Base-by-base conservation (phyloP, 192 early-diverging fungal species). In the Endogone sp. region DNA sequence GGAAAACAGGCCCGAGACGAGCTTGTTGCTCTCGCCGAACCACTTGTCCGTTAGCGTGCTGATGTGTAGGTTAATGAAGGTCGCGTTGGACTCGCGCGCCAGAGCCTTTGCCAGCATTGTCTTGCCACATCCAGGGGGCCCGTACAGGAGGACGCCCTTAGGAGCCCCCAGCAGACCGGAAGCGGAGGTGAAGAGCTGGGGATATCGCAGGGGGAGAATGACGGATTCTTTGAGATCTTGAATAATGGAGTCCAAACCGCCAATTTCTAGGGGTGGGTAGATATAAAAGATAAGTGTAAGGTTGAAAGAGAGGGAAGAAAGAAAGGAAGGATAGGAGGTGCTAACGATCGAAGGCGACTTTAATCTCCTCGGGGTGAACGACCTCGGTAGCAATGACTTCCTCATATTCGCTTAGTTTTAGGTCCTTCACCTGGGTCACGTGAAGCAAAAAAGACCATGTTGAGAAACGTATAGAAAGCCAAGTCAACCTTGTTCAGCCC, bases 51-150 rank as follows among this genome's bases (percentile, higher is more conserved):
- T 95, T 70, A 99, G 81, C 11, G 98, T 98, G 2, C 93, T 95
- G 30, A 98, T 86, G 71, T 96, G 96, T 74, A 99, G 82, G 74
- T 98, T 99, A 77, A 99, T 96, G 72, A 99, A 99, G 0, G 91
- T 95, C 0, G 98, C 98, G 56, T 90, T 88, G n/a, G 94, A 96
- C 76, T 99, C 98, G 59, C 91, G 90, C 29, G 98, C 96, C 27
- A 99, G 85, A 3, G 98, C 98, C 80, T 98, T 98, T 62, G 98
- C 98, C 72, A 97, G 72, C 94, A 99, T 97, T 20, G 96, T 99
- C 75, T 99, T 99, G 59, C 98, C 98, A 69, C 95, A 96, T 25
- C 95, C 90, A 20, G 95, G 95, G 49, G 95, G 94, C 9, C 95
- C 97, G 76, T 96, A 95, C n/a, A 99, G 79, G 49, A 98, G 72